Percentiles rank a stretch among this genome's conserved stretches.
Evolutionary conservation across 2,329 filamentous ascomycete species (phyloP).

Genomic region (Aureobasidium leucospermi): DNA sequence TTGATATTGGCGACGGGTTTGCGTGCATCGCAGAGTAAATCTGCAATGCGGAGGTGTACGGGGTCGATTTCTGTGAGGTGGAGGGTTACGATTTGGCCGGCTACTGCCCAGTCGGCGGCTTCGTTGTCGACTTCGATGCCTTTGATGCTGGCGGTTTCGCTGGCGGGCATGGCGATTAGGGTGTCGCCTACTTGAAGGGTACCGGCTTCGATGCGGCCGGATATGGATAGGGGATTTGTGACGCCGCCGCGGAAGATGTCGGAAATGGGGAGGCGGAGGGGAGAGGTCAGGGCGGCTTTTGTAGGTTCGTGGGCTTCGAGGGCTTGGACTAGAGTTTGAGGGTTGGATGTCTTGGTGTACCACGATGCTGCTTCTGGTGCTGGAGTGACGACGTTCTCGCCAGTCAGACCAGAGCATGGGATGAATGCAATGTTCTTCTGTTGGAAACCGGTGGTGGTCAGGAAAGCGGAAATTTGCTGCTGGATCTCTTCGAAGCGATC

Average conservation of each 20-base stretch:
- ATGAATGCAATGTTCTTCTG: constrained; percentile 76
- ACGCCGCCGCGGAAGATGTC: constrained; percentile 78
- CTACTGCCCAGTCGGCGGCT: constrained; percentile 78
- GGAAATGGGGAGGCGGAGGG: constrained; percentile 76
- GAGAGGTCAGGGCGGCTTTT: constrained; percentile 59
- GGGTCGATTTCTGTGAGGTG: constrained; percentile 75
- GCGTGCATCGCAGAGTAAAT: constrained; percentile 67
- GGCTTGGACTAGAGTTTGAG: constrained; percentile 68
- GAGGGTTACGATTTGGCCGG: constrained; percentile 81
- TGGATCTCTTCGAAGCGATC: constrained; percentile 78
- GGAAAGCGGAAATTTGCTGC: constrained; percentile 74
- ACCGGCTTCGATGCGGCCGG: constrained; percentile 79
- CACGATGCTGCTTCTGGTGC: constrained; percentile 53
- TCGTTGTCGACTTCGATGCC: constrained; percentile 70
- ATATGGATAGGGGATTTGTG: constrained; percentile 75
- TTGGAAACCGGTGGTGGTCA: constrained; percentile 75
- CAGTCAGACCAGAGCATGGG: constrained; percentile 80
- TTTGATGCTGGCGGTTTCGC: constrained; percentile 74
- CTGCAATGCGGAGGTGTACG: constrained; percentile 67
- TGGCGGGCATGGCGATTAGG: constrained; percentile 71
- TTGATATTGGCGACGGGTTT: constrained; percentile 64
- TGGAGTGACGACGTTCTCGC: constrained; percentile 70
- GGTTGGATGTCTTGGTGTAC: constrained; percentile 55
- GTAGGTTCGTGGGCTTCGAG: constrained; percentile 76
- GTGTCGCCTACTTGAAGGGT: constrained; percentile 77